A percentile compares a stretch with the other conserved stretches of the same genome.
Conservation (phyloP, 2,329 filamentous ascomycete species). For the Clonostachys rhizophaga region DNA sequence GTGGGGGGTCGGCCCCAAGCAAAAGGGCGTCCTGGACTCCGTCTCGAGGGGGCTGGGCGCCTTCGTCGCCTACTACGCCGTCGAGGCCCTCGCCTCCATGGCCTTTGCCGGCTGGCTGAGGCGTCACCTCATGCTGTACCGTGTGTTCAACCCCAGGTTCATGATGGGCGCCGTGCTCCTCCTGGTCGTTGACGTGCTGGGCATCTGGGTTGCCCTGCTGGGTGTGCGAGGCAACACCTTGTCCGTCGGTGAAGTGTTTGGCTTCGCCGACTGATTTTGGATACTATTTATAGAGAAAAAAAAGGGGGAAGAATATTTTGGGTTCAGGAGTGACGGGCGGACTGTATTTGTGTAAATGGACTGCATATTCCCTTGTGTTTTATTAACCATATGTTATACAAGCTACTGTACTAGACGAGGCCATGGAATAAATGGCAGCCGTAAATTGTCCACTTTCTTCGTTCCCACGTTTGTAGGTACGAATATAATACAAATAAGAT, state of each 20-base stretch:
- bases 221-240: slow-evolving; percentile 73
- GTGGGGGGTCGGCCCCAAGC: slow-evolving; percentile 84
- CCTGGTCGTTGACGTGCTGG: slow-evolving; percentile 72
- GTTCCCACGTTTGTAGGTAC: no score
- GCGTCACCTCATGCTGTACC: slow-evolving; percentile 92
- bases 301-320: background rate
- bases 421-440: no score
- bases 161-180: slow-evolving; percentile 74
- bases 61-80: slow-evolving; percentile 78
- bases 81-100: slow-evolving; percentile 80
- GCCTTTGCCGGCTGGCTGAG: slow-evolving; percentile 85
- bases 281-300: background rate
- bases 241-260: slow-evolving; percentile 84
- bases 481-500: no score
- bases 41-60: slow-evolving; percentile 67
- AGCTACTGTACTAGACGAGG: no score
- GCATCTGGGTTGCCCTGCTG: slow-evolving; percentile 64
- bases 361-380: no score
- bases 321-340: background rate
- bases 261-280: slow-evolving; percentile 54
- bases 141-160: slow-evolving; percentile 88
- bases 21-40: slow-evolving; percentile 62
- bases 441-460: no score
- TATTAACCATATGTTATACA: no score
- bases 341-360: background rate